Evolutionary conservation across 768 basidiomycete species (phyloP).

Genomic region (Terana coerulea): DNA sequence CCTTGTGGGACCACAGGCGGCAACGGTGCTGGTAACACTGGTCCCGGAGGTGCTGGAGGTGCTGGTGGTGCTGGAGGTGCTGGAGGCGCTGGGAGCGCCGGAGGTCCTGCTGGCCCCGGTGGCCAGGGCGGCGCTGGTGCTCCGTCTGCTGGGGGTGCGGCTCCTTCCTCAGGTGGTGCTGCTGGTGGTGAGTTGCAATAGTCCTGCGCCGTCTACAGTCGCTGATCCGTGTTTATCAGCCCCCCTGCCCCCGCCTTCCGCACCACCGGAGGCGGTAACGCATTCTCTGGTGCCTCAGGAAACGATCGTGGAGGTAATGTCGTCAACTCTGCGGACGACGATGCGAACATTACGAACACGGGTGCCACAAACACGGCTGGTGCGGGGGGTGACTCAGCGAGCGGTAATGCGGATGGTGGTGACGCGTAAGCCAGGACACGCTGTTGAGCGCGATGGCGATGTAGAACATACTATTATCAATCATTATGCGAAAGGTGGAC

Average conservation of each 20-base stretch:
- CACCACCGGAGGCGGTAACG: slow-evolving; percentile 16
- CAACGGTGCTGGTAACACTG: slow-evolving; percentile 3
- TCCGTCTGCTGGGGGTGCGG: neutral
- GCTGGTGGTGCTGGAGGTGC: neutral
- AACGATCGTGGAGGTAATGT: slow-evolving; percentile 16
- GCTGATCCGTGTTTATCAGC: neutral
- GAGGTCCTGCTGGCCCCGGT: neutral
- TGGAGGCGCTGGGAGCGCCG: neutral
- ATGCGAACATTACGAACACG: slow-evolving; percentile 15
- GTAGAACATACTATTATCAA: slow-evolving; percentile 10
- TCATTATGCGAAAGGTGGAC: neutral
- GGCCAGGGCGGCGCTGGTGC: slow-evolving; percentile 1
- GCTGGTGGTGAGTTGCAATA: neutral
- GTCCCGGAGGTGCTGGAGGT: neutral
- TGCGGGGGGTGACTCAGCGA: slow-evolving; percentile 20
- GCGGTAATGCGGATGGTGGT: slow-evolving; percentile 18
- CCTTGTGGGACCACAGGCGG: slow-evolving; percentile 1
- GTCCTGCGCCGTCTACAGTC: neutral
- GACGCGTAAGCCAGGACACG: slow-evolving; percentile 8
- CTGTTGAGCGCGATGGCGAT: neutral
- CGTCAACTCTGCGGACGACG: slow-evolving; percentile 12
- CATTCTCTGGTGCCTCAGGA: slow-evolving; percentile 11
- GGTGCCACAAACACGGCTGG: slow-evolving; percentile 21
- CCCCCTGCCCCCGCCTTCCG: slow-evolving; percentile 9
- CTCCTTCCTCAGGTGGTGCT: neutral